Evolutionary conservation across 2,329 filamentous ascomycete species (phyloP), one percentile per base, ranked within the genome.

Genomic region (Penicillium psychrosexuale): DNA sequence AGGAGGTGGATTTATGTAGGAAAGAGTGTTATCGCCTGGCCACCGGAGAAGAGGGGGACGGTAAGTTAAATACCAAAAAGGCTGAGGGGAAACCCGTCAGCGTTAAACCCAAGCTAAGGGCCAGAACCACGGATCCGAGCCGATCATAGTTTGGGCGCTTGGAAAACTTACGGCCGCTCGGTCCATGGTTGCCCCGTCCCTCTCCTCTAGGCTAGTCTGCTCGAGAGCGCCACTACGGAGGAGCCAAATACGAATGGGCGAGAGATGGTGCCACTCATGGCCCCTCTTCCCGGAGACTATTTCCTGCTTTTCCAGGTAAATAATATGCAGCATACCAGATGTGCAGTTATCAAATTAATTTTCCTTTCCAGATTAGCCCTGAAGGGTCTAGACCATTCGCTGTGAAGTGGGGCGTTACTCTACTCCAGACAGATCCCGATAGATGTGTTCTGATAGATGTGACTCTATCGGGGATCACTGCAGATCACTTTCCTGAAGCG

Each of bases 131-230:
- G 62, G 62, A 51, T 51, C 57, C 33, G 11, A 53, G 56, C 34
- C 56, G 61, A 65, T 63, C 62, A 53, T 47, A 59, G 60, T 56
- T 61, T 61, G 61, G 56, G 55, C 36, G 44, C 54, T 47, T 42
- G 43, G 43, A 55, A 64, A 65, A 62, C 58, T 61, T 56, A 46
- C 40, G 34, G 17, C 28, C 34, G 37, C 12, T 28, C 33, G 43
- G 27, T 47, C 51, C 34, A 56, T 52, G 55, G 42, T 54, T 40
- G 30, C 12, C 33, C 38, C 33, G 15, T 40, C 11, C 34, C 22
- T 17, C 34, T 7, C 22, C 30, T 39, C 28, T 47, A n/a, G 34
- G 47, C 28, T 15, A 31, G 31, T 39, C 27, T 19, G 24, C n/a
- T 36, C 31, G 9, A 46, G 42, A 53, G 28, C 50, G 50, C 50